Evolutionary conservation across 768 basidiomycete genomes (phyloP).

Genomic region (Termitomyces sp.): DNA sequence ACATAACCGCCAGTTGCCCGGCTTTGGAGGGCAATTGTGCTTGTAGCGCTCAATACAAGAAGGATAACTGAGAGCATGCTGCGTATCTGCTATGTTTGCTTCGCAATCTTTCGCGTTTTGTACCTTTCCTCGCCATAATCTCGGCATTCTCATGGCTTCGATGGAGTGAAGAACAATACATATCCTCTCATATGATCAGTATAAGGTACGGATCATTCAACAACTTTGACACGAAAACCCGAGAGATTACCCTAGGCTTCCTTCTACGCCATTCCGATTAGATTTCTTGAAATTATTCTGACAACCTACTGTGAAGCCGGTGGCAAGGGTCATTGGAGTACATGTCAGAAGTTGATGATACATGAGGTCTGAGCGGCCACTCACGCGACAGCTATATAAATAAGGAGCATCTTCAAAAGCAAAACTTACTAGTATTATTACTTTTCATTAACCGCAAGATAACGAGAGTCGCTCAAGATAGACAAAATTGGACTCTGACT

Average conservation of each 20-base stretch:
- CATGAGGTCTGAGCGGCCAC: too few relatives aligned
- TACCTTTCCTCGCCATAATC: conserved; percentile 11
- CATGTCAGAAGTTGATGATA: too few relatives aligned
- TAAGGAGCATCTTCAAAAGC: neutral
- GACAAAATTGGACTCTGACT: neutral
- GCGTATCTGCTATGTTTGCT: neutral
- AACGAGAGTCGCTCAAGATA: neutral
- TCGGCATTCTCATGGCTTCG: conserved; percentile 5
- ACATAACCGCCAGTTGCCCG: conserved; percentile 46
- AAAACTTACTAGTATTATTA: too few relatives aligned
- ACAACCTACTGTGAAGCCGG: neutral
- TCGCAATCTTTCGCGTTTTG: conserved; percentile 1
- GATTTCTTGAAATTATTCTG: neutral
- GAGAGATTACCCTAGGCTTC: conserved; percentile 6
- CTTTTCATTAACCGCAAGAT: too few relatives aligned
- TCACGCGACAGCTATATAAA: neutral
- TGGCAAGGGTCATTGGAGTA: neutral
- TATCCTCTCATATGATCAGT: neutral
- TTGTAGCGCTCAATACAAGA: conserved; percentile 14
- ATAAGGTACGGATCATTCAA: neutral
- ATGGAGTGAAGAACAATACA: neutral
- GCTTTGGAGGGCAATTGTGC: conserved; percentile 21
- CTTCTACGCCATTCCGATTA: neutral
- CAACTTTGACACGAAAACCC: conserved; percentile 2
- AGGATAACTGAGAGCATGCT: conserved; percentile 17